phyloP scores from a whole-genome alignment of 208 protist genomes.

The Acanthamoeba lenticulata region DNA sequence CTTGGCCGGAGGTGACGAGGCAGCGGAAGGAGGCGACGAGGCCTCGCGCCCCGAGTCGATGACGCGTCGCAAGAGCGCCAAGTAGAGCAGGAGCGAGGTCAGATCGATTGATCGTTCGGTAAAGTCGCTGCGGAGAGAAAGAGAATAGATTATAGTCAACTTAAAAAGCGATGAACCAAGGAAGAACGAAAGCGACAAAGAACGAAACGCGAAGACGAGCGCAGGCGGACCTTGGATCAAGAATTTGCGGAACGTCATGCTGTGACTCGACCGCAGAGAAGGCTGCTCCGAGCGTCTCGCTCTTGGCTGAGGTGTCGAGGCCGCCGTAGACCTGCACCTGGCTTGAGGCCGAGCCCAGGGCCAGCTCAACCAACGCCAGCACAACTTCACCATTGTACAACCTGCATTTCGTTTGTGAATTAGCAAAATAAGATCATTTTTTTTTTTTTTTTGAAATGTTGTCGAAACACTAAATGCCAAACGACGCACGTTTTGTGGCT shows the following conservation, averaged over 20 bases:
- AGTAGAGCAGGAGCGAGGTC: slow-evolving; percentile 7
- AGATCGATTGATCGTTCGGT: neutral
- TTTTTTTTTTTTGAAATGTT: neutral
- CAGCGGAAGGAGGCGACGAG: no score
- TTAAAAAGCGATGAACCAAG: neutral
- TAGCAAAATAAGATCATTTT: neutral
- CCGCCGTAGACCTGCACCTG: neutral
- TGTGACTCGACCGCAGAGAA: neutral
- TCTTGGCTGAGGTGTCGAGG: neutral
- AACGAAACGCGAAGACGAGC: neutral
- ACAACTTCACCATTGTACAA: slow-evolving; percentile 23
- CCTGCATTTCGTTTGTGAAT: neutral
- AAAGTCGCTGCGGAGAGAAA: neutral
- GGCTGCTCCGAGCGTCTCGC: neutral
- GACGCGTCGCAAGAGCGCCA: neutral
- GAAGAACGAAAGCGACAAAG: no score
- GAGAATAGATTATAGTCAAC: neutral
- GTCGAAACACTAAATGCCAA: neutral
- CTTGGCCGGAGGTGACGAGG: no score
- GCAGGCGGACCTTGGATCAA: neutral
- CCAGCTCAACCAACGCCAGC: neutral
- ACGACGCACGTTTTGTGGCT: neutral
- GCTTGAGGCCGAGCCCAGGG: neutral
- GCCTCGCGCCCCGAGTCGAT: neutral
- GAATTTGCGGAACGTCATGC: neutral